Percentiles rank a stretch among this genome's conserved stretches.
Evolutionary conservation across 1,139 yeast species (phyloP).

Genomic region (Debaryomyces sp.): DNA sequence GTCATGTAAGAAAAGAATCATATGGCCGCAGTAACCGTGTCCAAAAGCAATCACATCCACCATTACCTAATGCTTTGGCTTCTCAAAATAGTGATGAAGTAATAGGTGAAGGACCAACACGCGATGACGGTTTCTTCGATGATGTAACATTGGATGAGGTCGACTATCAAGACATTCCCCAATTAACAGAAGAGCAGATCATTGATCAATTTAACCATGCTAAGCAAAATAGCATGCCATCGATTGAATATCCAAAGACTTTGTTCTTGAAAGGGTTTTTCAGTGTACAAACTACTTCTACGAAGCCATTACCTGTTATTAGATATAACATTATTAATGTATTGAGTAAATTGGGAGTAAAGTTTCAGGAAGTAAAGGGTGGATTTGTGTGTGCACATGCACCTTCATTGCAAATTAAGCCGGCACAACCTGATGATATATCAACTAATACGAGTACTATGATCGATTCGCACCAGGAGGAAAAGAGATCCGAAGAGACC

Average conservation of each 20-base stretch:
- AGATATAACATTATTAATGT: slow-evolving; percentile 83
- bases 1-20: slow-evolving; percentile 68
- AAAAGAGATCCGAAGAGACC: slow-evolving; percentile 30
- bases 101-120: slow-evolving; percentile 22
- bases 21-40: slow-evolving; percentile 19
- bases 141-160: slow-evolving; percentile 59
- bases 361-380: slow-evolving; percentile 88
- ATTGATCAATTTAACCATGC: slow-evolving; percentile 69
- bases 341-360: slow-evolving; percentile 74
- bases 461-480: slow-evolving; percentile 21
- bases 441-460: slow-evolving; percentile 13
- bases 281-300: slow-evolving; percentile 93
- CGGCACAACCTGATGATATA: slow-evolving; percentile 5
- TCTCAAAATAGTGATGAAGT: slow-evolving; percentile 48
- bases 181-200: slow-evolving; percentile 62
- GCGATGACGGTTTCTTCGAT: slow-evolving; percentile 64
- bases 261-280: slow-evolving; percentile 92
- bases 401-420: slow-evolving; percentile 41
- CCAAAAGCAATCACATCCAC: slow-evolving; percentile 41
- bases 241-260: slow-evolving; percentile 91
- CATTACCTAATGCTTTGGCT: slow-evolving; percentile 51
- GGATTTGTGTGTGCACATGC: slow-evolving; percentile 87
- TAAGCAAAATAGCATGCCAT: slow-evolving; percentile 84
- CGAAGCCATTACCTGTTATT: slow-evolving; percentile 87
- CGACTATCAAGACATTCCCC: slow-evolving; percentile 38